phyloP scores from a whole-genome alignment of 208 protist genomes.

The Polymyxa betae region DNA sequence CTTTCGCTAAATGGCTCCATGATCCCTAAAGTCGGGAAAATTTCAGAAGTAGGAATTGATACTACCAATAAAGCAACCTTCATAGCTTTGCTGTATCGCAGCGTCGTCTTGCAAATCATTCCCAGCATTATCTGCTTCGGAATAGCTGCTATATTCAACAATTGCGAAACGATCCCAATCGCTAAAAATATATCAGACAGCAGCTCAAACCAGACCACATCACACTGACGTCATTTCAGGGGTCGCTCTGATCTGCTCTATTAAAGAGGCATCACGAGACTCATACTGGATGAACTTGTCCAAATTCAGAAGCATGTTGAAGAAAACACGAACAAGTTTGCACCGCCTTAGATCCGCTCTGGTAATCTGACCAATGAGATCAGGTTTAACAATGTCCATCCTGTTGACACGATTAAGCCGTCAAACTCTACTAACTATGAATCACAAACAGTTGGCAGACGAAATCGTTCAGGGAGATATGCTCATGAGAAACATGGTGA shows the following conservation, averaged over 20 bases:
- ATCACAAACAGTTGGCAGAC: conserved; percentile 28
- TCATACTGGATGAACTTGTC: conserved; percentile 56
- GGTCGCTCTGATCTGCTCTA: neutral
- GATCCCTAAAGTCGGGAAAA: no score
- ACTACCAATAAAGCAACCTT: no score
- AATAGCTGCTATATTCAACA: conserved; percentile 36
- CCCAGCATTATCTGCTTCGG: neutral
- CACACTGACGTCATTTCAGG: neutral
- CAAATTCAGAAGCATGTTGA: conserved; percentile 54
- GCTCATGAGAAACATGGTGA: neutral
- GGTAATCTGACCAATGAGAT: neutral
- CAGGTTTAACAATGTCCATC: conserved; percentile 50
- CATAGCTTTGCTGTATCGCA: neutral
- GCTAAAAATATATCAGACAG: neutral
- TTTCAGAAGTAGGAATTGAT: no score
- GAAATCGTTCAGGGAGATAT: neutral
- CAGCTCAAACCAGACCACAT: neutral
- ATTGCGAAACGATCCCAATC: conserved; percentile 51
- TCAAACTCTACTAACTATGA: neutral
- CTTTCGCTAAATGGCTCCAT: no score
- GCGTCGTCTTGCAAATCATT: neutral
- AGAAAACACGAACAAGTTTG: conserved; percentile 54
- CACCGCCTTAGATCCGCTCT: neutral
- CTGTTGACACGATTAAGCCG: no score
- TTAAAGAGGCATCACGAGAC: neutral